Percentiles rank a stretch among this genome's conserved stretches.
Conservation (phyloP, 768 basidiomycete genomes). For the Xerocomellus chrysenteron region DNA sequence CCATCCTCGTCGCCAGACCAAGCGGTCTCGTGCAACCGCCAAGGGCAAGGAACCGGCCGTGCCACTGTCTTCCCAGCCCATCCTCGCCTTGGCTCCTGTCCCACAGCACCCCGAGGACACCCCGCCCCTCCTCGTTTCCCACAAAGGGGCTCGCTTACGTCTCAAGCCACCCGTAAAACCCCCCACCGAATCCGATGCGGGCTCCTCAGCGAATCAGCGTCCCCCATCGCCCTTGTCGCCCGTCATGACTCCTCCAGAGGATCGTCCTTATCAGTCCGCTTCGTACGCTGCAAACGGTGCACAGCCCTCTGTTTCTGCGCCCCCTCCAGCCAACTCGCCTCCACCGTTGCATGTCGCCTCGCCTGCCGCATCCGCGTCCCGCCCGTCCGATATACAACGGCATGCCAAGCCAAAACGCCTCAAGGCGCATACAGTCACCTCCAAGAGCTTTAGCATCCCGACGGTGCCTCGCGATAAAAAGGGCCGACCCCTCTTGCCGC, state of each 20-base stretch:
- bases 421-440: constrained; percentile 79
- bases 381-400: constrained; percentile 33
- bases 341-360: constrained; percentile 21
- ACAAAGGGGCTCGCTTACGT: constrained; percentile 48
- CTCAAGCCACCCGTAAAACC: constrained; percentile 46
- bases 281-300: constrained; percentile 26
- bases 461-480: constrained; percentile 73
- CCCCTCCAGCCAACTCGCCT: constrained; percentile 16
- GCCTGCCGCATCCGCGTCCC: constrained; percentile 20
- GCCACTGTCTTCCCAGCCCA: constrained; percentile 23
- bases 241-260: constrained; percentile 35
- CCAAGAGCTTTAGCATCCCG: constrained; percentile 75
- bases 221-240: constrained; percentile 35
- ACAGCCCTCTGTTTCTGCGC: constrained; percentile 16
- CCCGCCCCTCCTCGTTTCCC: constrained; percentile 41
- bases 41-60: constrained; percentile 40
- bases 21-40: constrained; percentile 32
- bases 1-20: constrained; percentile 37
- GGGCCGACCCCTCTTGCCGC: constrained; percentile 68
- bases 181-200: constrained; percentile 18
- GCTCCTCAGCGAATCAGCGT: constrained; percentile 19
- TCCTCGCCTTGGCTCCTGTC: constrained; percentile 26
- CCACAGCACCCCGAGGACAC: constrained; percentile 21
- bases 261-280: constrained; percentile 27
- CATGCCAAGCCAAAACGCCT: constrained; percentile 71